Base-by-base conservation (phyloP, 345 rosid genomes). In the Euphorbia pulcherrima region DNA sequence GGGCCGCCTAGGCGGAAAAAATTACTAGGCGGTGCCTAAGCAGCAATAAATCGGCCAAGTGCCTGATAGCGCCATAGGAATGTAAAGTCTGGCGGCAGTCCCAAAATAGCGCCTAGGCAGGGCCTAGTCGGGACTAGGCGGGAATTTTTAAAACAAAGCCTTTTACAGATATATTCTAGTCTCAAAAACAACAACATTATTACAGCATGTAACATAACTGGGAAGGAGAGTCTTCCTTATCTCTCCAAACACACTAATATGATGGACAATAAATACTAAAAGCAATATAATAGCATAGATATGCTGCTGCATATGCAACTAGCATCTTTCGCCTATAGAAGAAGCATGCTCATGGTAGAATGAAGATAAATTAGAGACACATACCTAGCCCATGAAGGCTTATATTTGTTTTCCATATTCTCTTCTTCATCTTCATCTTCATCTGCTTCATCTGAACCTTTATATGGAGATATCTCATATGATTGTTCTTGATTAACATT, bases 371-470 rank as follows among this genome's bases (percentile, higher is more conserved):
- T 4, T 24, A 46, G 46, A 46, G 76, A 30, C 50, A 72, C 83
- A 74, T 53, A 90, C 97, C 97, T 85, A 78, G 93, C 82, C 99
- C 99, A 92, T 18, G 92, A 72, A 76, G 99, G 99, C 70, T 87
- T 65, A 61, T 83, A 85, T 75, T 87, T 79, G 61, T 82, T 85
- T 8, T 68, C 76, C 44, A 53, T 41, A 62, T 81, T 73, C 13
- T 90, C 89, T 5, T 87, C 79, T 0, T 79, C 89, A 6, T 87
- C 79, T 0, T 79, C 92, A 1, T 93, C 92, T 12, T 88, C 97
- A 2, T 85, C 88, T 79, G 91, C 99, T 41, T 92, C 87, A 57
- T 92, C 97, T 3, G 97, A 95, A 75, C 84, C 83, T 81, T 88
- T 84, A 75, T 89, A 94, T 41, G 97, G 99, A 60, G 97, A 94